These are phyloP conservation scores for Microbotryum saponariae DNA, from an alignment of 1,284 basidiomycete species.

Conservation along the genomic window DNA sequence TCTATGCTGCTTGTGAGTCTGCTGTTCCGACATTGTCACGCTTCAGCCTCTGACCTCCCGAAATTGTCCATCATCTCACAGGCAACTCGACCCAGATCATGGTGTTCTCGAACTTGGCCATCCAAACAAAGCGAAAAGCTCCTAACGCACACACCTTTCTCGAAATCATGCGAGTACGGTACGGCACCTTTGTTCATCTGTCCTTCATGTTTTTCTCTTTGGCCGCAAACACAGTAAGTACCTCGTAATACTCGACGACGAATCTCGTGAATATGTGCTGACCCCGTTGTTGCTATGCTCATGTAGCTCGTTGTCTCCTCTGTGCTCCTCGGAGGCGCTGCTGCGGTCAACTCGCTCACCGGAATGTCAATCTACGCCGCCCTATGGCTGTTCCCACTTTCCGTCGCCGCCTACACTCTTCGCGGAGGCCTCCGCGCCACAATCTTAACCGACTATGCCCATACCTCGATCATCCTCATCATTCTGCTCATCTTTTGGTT, in stretches of 20 bases:
- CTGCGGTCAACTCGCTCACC: constrained; percentile 68
- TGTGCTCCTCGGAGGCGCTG: constrained; percentile 54
- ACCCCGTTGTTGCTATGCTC: neutral
- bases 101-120: constrained; percentile 49
- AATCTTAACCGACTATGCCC: constrained; percentile 51
- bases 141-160: constrained; percentile 51
- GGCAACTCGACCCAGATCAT: constrained; percentile 13
- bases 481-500: constrained; percentile 63
- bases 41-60: neutral
- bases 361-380: constrained; percentile 73
- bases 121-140: constrained; percentile 54
- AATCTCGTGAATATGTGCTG: neutral
- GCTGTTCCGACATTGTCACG: neutral
- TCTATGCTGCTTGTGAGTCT: constrained; percentile 49
- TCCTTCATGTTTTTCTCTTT: constrained; percentile 72
- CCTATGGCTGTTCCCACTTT: constrained; percentile 63
- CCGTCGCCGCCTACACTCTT: constrained; percentile 46
- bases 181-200: constrained; percentile 64
- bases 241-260: constrained; percentile 38
- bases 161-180: constrained; percentile 61
- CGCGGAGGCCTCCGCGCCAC: constrained; percentile 47
- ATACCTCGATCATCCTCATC: constrained; percentile 57
- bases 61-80: neutral
- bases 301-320: constrained; percentile 14
- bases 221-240: constrained; percentile 68